phyloP scores from a whole-genome alignment of 148 eudicot species.

The Vaccinium corymbosum region DNA sequence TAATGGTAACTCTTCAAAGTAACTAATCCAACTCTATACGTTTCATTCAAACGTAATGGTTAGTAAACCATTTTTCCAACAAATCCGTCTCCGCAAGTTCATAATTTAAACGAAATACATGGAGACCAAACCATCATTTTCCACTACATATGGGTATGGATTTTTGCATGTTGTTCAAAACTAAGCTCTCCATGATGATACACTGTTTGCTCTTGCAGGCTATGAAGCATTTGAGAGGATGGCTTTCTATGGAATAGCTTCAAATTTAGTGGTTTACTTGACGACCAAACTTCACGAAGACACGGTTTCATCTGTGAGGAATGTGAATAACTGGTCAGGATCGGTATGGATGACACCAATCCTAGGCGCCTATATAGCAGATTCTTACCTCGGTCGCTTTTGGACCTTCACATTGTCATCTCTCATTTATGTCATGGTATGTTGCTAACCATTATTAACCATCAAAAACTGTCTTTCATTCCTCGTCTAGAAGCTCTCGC shows the following conservation, averaged over 20 bases:
- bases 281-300: constrained; percentile 83
- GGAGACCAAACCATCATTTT: neutral
- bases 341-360: constrained; percentile 88
- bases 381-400: constrained; percentile 76
- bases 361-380: constrained; percentile 79
- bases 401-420: constrained; percentile 89
- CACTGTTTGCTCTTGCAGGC: constrained; percentile 25
- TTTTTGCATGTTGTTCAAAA: neutral
- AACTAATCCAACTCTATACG: too few species aligned
- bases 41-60: too few species aligned
- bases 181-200: neutral
- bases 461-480: neutral
- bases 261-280: constrained; percentile 79
- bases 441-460: neutral
- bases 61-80: too few species aligned
- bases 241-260: constrained; percentile 85
- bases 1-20: too few species aligned
- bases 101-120: neutral
- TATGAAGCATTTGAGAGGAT: constrained; percentile 87
- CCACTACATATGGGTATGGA: neutral
- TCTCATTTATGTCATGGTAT: constrained; percentile 72
- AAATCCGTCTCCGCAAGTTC: neutral
- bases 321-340: constrained; percentile 92
- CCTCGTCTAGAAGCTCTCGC: neutral
- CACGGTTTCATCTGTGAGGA: constrained; percentile 76